Base-by-base conservation (phyloP, 2,329 filamentous ascomycete species). In the Cladosporium cucumerinum region DNA sequence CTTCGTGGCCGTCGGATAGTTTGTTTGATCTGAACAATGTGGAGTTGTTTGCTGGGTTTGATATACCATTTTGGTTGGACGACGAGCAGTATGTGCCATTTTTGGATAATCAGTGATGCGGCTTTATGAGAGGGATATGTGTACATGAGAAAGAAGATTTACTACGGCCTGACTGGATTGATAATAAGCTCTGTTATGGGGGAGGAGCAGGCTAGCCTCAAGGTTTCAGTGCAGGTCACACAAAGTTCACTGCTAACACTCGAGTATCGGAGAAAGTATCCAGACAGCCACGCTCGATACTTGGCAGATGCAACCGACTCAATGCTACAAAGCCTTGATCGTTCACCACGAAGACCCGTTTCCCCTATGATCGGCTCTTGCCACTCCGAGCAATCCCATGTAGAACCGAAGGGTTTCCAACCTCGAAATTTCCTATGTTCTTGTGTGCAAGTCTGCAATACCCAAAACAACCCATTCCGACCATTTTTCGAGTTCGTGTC, bases 11-110 rank as follows among this genome's bases (percentile, higher is more conserved):
- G 10, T 58, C 61, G 39, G 61, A 64, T 46, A 46, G 52, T n/a
- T 18, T 61, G 63, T 61, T 65, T 16, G 57, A 60, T 57, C 7
- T 65, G 63, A 65, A 71, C 32, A 63, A 67, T 18, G 58, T 68
- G 12, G 74, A 76, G 51, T 68, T 72, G 2, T 77, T 76, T 28
- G 68, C 74, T 26, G 74, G 73, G 5, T 77, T 76, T 46, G 75
- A 76, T 54, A 76, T 76, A 32, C 74, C 75, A 0, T 76, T 77
- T 55, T 76, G 74, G 74, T 69, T 76, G 39, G 74, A 74, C 6
- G 72, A 76, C 58, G 74, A 76, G 63, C 72, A 76, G 60, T 71
- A 75, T 48, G 61, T 64, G 21, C 57, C 63, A 10, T 61, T 67
- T 23, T 34, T 67, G 51, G 46, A 64, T 54, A 32, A 32, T 21